phyloP scores from a whole-genome alignment of 768 basidiomycete genomes.

The Lactarius sp. region DNA sequence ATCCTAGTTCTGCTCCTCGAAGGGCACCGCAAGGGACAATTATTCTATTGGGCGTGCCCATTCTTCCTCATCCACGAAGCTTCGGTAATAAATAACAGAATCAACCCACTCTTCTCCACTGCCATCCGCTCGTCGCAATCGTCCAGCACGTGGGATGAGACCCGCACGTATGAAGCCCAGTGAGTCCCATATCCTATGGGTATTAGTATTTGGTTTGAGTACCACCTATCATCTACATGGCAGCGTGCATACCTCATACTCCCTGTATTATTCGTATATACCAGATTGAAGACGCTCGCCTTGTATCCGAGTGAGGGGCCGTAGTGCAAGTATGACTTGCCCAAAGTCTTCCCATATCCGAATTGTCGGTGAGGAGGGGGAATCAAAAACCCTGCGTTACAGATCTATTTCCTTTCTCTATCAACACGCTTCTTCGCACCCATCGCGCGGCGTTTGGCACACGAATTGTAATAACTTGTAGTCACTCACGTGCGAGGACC shows the following conservation, averaged over 20 bases:
- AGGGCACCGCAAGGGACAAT: not conserved
- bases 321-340: conserved; percentile 73
- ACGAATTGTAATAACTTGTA: not conserved
- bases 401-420: conserved; percentile 46
- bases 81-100: conserved; percentile 80
- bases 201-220: not conserved
- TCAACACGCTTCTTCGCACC: not conserved
- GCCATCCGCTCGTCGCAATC: conserved; percentile 61
- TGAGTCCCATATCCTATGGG: conserved; percentile 70
- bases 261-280: conserved; percentile 80
- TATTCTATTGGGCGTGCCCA: conserved; percentile 18
- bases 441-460: not conserved
- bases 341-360: conserved; percentile 68
- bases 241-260: conserved; percentile 50
- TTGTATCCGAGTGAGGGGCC: conserved; percentile 74
- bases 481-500: conserved; percentile 80
- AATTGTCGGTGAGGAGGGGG: conserved; percentile 54
- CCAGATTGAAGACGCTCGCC: conserved; percentile 86
- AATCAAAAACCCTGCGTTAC: conserved; percentile 88
- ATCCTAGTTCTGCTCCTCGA: not conserved
- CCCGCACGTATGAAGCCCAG: conserved; percentile 79
- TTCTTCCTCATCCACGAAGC: conserved; percentile 44
- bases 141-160: conserved; percentile 69
- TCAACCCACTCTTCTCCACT: conserved; percentile 83
- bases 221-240: not conserved